Percentiles rank a stretch among this genome's conserved stretches.
These are phyloP conservation scores for Amylostereum chailletii DNA, from an alignment of 1,284 basidiomycete species.

Conservation along the genomic window DNA sequence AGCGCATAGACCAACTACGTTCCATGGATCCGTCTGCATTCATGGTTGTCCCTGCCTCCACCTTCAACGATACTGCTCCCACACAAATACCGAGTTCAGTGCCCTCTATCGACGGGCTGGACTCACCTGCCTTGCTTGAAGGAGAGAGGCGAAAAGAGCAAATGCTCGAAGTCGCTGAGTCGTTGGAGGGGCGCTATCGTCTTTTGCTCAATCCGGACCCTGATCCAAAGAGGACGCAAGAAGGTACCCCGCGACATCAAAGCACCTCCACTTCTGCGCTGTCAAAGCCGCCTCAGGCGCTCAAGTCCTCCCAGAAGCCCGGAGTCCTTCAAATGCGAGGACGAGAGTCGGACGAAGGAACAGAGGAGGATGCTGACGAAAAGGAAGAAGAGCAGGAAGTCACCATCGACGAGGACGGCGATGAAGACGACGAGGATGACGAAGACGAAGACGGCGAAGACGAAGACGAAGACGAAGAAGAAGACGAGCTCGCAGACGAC, in stretches of 20 bases:
- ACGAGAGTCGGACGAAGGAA: background rate
- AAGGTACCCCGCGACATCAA: conserved; percentile 10
- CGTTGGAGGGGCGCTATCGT: conserved; percentile 62
- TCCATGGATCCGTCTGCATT: conserved; percentile 66
- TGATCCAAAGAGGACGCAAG: conserved; percentile 20
- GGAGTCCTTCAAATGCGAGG: no score
- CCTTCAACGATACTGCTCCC: conserved; percentile 25
- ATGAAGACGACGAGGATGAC: conserved; percentile 10
- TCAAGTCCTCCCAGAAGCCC: no score
- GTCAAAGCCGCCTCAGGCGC: no score
- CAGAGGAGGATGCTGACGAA: conserved; percentile 6
- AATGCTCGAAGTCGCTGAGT: conserved; percentile 60
- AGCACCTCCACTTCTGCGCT: conserved; percentile 3
- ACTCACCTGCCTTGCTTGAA: conserved; percentile 27
- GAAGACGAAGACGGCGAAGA: conserved; percentile 7
- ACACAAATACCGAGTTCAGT: no score
- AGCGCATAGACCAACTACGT: conserved; percentile 79
- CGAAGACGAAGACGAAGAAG: conserved; percentile 8
- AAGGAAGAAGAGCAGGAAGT: conserved; percentile 7
- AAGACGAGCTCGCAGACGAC: conserved; percentile 8
- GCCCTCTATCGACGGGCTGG: conserved; percentile 18
- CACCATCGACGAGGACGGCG: conserved; percentile 7
- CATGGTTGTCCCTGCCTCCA: conserved; percentile 46
- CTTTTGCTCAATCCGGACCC: conserved; percentile 61
- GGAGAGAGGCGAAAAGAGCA: conserved; percentile 62